Evolutionary conservation across 2,329 filamentous ascomycete genomes (phyloP).

Genomic region (Colletotrichum scovillei): DNA sequence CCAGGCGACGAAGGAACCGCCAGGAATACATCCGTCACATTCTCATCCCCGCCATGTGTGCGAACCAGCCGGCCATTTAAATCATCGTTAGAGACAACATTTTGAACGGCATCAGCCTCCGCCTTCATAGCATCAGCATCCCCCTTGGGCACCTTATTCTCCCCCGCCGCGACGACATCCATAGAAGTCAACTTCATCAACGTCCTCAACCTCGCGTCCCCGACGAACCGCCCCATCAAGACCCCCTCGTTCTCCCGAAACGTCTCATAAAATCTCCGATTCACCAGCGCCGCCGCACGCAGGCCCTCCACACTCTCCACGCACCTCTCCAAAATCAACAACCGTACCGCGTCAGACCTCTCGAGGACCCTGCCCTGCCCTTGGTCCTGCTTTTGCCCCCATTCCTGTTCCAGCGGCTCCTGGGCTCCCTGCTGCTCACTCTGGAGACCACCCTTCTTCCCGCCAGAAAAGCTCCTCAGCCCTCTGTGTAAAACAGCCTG

Average conservation of each 20-base stretch:
- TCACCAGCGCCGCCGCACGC: conserved; percentile 54
- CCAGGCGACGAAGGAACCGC: neutral
- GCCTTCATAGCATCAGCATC: conserved; percentile 46
- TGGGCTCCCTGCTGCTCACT: no score
- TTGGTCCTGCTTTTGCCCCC: neutral
- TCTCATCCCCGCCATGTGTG: neutral
- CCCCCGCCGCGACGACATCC: neutral
- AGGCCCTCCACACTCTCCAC: conserved; percentile 55
- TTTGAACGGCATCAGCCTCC: conserved; percentile 38
- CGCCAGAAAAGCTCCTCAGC: neutral
- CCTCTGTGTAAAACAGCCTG: conserved; percentile 43
- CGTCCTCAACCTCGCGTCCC: conserved; percentile 32
- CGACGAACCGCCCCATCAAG: conserved; percentile 45
- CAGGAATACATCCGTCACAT: neutral
- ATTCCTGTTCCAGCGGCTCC: no score
- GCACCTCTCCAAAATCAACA: conserved; percentile 51
- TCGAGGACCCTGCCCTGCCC: conserved; percentile 30
- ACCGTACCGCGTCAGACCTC: conserved; percentile 50
- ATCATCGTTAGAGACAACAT: neutral
- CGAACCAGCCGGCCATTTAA: neutral
- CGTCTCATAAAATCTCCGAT: conserved; percentile 54
- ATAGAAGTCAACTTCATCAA: conserved; percentile 16
- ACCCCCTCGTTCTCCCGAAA: conserved; percentile 57
- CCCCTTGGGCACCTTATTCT: conserved; percentile 44
- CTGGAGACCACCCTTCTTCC: neutral